Evolutionary conservation across 768 basidiomycete genomes (phyloP).

Genomic region (Astraeus odoratus): DNA sequence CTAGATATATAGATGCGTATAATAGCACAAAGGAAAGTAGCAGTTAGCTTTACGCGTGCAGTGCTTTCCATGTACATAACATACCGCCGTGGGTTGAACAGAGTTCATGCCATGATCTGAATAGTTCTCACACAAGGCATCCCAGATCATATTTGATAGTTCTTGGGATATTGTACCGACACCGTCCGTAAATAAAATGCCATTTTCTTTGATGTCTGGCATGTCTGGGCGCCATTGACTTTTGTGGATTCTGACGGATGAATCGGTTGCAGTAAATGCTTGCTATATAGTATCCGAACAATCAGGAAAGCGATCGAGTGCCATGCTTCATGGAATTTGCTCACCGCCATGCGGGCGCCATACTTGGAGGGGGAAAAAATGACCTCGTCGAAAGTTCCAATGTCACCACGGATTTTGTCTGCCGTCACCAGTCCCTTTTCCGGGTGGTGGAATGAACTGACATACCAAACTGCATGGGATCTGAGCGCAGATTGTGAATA

Average conservation of each 20-base stretch:
- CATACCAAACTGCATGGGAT: slow-evolving; percentile 80
- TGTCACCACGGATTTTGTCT: slow-evolving; percentile 47
- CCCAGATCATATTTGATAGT: slow-evolving; percentile 57
- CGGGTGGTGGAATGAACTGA: slow-evolving; percentile 54
- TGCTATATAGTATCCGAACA: slow-evolving; percentile 39
- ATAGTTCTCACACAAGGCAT: slow-evolving; percentile 40
- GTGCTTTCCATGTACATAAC: slow-evolving; percentile 15
- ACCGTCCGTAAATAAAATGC: slow-evolving; percentile 64
- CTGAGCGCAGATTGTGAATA: slow-evolving; percentile 76
- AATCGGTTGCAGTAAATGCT: slow-evolving; percentile 78
- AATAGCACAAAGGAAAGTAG: too few relatives aligned
- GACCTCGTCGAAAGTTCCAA: slow-evolving; percentile 65
- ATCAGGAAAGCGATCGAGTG: slow-evolving; percentile 3
- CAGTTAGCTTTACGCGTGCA: neutral
- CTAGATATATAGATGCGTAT: slow-evolving; percentile 28
- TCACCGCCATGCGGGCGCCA: slow-evolving; percentile 65
- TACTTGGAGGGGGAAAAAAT: slow-evolving; percentile 65
- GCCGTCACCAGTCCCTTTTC: slow-evolving; percentile 43
- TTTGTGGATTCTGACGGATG: slow-evolving; percentile 50
- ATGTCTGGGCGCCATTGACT: slow-evolving; percentile 63
- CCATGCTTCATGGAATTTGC: slow-evolving; percentile 1
- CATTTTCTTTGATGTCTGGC: slow-evolving; percentile 42
- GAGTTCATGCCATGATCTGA: slow-evolving; percentile 26
- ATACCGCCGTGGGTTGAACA: slow-evolving; percentile 54
- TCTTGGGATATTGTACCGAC: slow-evolving; percentile 71